Evolutionary conservation across 2,329 filamentous ascomycete species (phyloP), one percentile per base, ranked within the genome.

Genomic region (Colletotrichum filicis): DNA sequence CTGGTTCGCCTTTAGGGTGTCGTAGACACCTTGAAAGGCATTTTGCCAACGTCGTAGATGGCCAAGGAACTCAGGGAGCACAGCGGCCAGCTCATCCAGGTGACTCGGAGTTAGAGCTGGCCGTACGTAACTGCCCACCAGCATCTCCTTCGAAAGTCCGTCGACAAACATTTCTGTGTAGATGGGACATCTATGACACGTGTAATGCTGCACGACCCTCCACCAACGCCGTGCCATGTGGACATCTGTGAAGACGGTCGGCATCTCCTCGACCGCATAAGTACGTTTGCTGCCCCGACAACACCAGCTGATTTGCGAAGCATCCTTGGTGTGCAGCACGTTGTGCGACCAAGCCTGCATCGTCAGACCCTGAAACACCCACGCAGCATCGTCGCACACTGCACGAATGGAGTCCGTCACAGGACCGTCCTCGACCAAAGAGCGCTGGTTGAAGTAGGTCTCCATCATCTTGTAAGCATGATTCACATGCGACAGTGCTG

Each of bases 1-100:
- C 9, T 76, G 58, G 61, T 80, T 79, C 24, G 75, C 73, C 22
- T 76, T 71, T 0, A 77, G 74, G 6, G 70, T 58, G 22, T 80
- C 76, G 63, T 82, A 82, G 1, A 86, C 72, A 2, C 82, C 81
- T 28, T 80, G 77, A 71, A 83, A 85, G 0, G 84, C 81, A 8
- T 77, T 75, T 14, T 78, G 77, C 85, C 85, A 87, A n/a, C 80
- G 75, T 37, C 82, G 79, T 1, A 86, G 77, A 79, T 83, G 84
- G 42, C 80, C 79, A 22, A 84, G 76, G 14, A 82, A 80, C 42
- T 82, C 81, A 24, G 79, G 79, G 12, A 83, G 75, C 63, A 84
- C 83, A 7, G 78, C 79, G 24, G 73, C 64, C 42, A 84, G 52
- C 22, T 78, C 26, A 67, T 59, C 2, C 77, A 77, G 24, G 80